A percentile compares a stretch with the other conserved stretches of the same genome.
Conservation (phyloP, 2,329 filamentous ascomycete genomes). For the Nemania sp. region DNA sequence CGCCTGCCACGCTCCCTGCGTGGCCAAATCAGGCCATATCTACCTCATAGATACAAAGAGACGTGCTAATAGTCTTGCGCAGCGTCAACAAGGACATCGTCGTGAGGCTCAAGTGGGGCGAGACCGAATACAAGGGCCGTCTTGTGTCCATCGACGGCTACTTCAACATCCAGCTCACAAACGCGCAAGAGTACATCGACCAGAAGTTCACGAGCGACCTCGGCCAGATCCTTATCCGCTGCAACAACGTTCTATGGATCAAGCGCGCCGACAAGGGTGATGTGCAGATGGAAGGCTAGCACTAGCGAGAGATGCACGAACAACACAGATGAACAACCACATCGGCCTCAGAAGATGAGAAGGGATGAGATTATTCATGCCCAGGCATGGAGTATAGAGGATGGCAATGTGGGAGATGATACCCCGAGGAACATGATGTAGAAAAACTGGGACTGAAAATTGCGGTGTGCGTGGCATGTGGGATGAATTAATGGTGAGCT, state of each 20-base stretch:
- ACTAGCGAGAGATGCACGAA: neutral
- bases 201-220: conserved; percentile 86
- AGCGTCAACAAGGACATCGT: conserved; percentile 91
- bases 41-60: no score
- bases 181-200: conserved; percentile 92
- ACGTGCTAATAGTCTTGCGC: conserved; percentile 20
- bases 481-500: neutral
- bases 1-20: neutral
- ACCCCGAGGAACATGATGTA: conserved; percentile 16
- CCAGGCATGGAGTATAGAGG: neutral
- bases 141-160: conserved; percentile 96
- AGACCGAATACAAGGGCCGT: conserved; percentile 95
- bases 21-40: no score
- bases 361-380: neutral
- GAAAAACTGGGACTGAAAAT: neutral
- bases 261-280: conserved; percentile 68
- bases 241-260: conserved; percentile 99
- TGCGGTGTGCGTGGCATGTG: neutral
- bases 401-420: conserved; percentile 19
- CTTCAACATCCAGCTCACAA: conserved; percentile 96
- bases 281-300: conserved; percentile 68
- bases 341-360: neutral
- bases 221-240: conserved; percentile 94
- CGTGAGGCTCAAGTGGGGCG: conserved; percentile 96
- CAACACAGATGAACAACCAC: conserved; percentile 1